Base-by-base conservation (phyloP, 1,139 yeast species). In the Yamadazyma aaseri region DNA sequence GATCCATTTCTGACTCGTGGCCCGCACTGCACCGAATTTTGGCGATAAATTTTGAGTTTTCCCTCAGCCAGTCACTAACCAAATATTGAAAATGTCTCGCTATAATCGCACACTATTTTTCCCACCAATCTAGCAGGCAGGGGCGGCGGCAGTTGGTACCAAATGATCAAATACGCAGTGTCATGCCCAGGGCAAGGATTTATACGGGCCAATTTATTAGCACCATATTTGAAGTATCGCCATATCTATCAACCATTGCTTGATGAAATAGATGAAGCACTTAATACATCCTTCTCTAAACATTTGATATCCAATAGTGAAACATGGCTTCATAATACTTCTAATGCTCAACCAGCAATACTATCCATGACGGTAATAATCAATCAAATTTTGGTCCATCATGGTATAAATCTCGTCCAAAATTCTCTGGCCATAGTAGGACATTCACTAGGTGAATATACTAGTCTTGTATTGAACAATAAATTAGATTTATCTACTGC, bases 261-360 rank as follows among this genome's bases (percentile, higher is more conserved):
- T 5, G 54, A 60, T 9, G 84, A 77, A 17, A 81, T 87, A 41
- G 73, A 71, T 29, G 85, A 79, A 37, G 75, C 82, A 2, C 79
- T 90, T 45, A 70, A 68, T n/a, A 69, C 61, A 13, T 60, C 68
- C 5, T 81, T 75, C 51, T 56, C 69, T 16, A 30, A 42, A 3
- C 45, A 54, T 12, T 40, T 65, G 24, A 44, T 49, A 24, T 34
- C 44, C 20, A 38, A 43, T 14, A 37, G 35, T 9, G 34, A 40
- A 5, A 40, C 38, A 4, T 59, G 62, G 59, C 34, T 60, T 16
- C 27, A 43, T 55, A 47, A 53, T 14, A 77, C 85, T 1, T 55
- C 73, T 29, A 69, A 74, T 48, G 82, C 84, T 11, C 86, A 79
- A 56, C 85, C 85, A 1, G 76, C 82, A 21, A 73, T 79, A 13